Conservation (phyloP, 176 grass and related monocot genomes). For the Oryza glumipatula region DNA sequence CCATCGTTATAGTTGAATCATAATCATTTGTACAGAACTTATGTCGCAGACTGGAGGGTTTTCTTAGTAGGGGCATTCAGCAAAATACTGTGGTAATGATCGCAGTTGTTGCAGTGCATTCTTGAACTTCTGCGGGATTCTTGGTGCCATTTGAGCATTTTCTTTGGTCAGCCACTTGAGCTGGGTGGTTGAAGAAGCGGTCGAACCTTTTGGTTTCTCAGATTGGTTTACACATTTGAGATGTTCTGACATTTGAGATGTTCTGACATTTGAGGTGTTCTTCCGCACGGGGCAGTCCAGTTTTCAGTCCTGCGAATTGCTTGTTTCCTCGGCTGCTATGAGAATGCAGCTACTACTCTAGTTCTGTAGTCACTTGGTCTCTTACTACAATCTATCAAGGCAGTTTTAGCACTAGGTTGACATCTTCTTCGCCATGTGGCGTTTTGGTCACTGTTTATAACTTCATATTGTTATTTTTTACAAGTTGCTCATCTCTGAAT, state of each 20-base stretch:
- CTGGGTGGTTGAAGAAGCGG: slow-evolving; percentile 1
- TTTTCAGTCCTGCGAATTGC: slow-evolving; percentile 14
- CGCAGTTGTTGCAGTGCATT: neutral
- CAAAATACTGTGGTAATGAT: slow-evolving; percentile 7
- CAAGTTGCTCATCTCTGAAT: slow-evolving; percentile 2
- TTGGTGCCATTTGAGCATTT: slow-evolving; percentile 20
- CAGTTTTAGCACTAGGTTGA: neutral
- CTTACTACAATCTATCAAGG: neutral
- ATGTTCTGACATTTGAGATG: slow-evolving; percentile 5
- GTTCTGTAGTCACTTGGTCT: neutral
- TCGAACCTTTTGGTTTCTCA: neutral
- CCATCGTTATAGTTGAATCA: slow-evolving; percentile 22
- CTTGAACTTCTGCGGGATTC: slow-evolving; percentile 21
- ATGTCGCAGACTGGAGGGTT: neutral
- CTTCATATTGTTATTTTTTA: slow-evolving; percentile 27
- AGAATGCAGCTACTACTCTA: slow-evolving; percentile 10
- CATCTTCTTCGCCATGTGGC: neutral
- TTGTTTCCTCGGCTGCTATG: slow-evolving; percentile 1
- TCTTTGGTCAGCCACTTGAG: slow-evolving; percentile 1
- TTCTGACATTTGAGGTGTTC: neutral
- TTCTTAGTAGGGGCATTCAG: neutral
- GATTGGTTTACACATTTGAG: neutral
- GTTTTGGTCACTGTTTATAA: slow-evolving; percentile 42
- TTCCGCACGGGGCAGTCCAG: slow-evolving; percentile 6
- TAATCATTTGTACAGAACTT: slow-evolving; percentile 45